These are phyloP conservation scores for Ocimum tenuiflorum DNA, from an alignment of 257 asterid species.

Conservation along the genomic window DNA sequence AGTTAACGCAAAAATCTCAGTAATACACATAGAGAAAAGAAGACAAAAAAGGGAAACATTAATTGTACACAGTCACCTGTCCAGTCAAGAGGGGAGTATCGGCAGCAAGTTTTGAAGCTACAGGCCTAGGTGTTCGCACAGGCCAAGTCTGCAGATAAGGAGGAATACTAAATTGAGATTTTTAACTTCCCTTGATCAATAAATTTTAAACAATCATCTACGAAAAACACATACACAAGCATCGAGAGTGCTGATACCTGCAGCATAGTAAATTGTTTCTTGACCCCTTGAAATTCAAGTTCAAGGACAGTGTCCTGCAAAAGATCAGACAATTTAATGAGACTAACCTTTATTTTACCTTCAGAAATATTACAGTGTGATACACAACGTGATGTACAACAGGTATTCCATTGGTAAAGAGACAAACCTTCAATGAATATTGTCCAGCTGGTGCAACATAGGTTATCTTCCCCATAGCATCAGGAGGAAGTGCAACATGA, in stretches of 20 bases:
- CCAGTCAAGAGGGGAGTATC: conserved; percentile 99
- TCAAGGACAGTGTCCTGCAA: conserved; percentile 94
- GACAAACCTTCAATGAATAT: conserved; percentile 74
- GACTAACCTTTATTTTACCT: not conserved
- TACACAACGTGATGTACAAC: not conserved
- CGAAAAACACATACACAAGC: not conserved
- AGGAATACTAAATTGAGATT: conserved; percentile 15
- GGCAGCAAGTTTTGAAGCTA: conserved; percentile 91
- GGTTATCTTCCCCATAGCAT: conserved; percentile 93
- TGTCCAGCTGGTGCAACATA: conserved; percentile 91
- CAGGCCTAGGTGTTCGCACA: conserved; percentile 93
- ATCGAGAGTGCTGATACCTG: conserved; percentile 46
- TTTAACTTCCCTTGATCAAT: not conserved
- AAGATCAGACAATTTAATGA: conserved; percentile 16
- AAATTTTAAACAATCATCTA: not conserved
- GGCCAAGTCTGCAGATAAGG: conserved; percentile 73
- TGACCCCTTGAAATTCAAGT: conserved; percentile 98
- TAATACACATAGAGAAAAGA: not conserved
- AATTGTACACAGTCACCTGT: conserved; percentile 61
- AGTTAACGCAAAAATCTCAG: conserved; percentile 10
- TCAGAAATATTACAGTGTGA: not conserved
- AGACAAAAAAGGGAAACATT: conserved; percentile 30
- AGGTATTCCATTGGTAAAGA: conserved; percentile 17
- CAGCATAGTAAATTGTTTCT: conserved; percentile 85
- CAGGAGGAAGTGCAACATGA: conserved; percentile 90